Evolutionary conservation across 1,139 yeast species (phyloP), one percentile per base, ranked within the genome.

Genomic region (Lodderomyces jiufengensis): DNA sequence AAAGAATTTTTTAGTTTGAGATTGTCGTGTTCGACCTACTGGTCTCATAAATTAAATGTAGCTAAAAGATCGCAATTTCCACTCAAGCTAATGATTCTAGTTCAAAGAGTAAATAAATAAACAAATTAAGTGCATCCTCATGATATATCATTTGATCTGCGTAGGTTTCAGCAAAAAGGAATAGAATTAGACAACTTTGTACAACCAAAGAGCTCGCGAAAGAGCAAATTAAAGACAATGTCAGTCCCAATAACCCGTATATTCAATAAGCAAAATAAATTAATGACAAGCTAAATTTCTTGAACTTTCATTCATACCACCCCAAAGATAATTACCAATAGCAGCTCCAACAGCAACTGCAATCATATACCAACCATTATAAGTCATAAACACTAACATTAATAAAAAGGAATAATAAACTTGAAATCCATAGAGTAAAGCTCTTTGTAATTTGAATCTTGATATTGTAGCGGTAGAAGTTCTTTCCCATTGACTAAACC

Each of bases 331-430:
- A 49, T 79, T 71, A 1, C 95, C 95, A 18, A 78, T 28, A 12
- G 67, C 70, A 1, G 92, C 92, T 1, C 95, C 95, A 3, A 71
- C 45, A 1, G 76, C 80, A 20, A 83, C 84, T 2, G 90, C 80
- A 11, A 78, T 38, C 92, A 84, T 84, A 34, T 80, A 71, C 87
- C 88, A 84, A 4, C 92, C 87, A 53, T 84, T 84, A 54, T 82
- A 84, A 3, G 90, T 83, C 95, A 84, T 84, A 50, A 84, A 84
- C 1, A 84, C 76, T 49, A 83, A 70, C 95, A 84, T 84, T 47
- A 84, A 60, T 67, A 82, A 63, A 50, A 84, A 83, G 2, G 94
- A 82, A 54, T 80, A 84, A 4, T 84, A 84, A 10, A 85, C 90
- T 52, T 83, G 90, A 11, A 76, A 43, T 2, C 84, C 94, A 52